Evolutionary conservation across 768 basidiomycete species (phyloP).

Genomic region (Artomyces pyxidatus): DNA sequence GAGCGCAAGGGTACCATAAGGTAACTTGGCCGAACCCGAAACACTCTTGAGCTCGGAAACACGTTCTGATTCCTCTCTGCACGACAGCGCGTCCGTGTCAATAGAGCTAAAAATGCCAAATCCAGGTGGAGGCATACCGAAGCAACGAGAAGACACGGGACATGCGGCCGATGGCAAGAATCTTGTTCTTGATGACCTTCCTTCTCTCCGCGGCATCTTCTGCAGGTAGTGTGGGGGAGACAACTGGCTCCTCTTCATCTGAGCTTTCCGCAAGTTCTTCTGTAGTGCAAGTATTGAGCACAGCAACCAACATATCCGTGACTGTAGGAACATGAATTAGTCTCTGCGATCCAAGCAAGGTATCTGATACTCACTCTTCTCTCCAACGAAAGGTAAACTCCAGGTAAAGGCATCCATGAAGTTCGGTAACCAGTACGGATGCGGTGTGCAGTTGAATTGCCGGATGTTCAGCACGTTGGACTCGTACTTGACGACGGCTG

Average conservation of each 20-base stretch:
- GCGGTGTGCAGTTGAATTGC: constrained; percentile 95
- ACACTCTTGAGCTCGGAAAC: constrained; percentile 95
- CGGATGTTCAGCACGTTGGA: constrained; percentile 98
- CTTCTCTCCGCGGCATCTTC: constrained; percentile 64
- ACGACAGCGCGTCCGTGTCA: constrained; percentile 1
- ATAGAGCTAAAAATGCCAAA: neutral
- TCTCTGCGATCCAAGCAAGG: neutral
- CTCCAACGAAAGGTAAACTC: constrained; percentile 94
- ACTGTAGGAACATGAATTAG: constrained; percentile 40
- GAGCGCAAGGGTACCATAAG: constrained; percentile 76
- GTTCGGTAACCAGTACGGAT: constrained; percentile 93
- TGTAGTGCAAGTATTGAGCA: constrained; percentile 94
- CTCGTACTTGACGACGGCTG: constrained; percentile 97
- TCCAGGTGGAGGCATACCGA: constrained; percentile 47
- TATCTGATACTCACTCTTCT: constrained; percentile 65
- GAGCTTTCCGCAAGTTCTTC: constrained; percentile 87
- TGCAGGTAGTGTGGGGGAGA: constrained; percentile 26
- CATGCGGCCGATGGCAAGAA: constrained; percentile 95
- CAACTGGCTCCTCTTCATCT: constrained; percentile 37
- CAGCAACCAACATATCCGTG: constrained; percentile 97
- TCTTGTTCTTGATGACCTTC: constrained; percentile 96
- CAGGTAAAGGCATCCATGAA: constrained; percentile 98
- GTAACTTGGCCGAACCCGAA: constrained; percentile 66
- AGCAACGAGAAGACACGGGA: constrained; percentile 92
- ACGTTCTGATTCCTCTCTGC: constrained; percentile 93